A percentile compares a stretch with the other conserved stretches of the same genome.
phyloP scores from a whole-genome alignment of 257 asterid genomes.

The Linderniella brevidens region DNA sequence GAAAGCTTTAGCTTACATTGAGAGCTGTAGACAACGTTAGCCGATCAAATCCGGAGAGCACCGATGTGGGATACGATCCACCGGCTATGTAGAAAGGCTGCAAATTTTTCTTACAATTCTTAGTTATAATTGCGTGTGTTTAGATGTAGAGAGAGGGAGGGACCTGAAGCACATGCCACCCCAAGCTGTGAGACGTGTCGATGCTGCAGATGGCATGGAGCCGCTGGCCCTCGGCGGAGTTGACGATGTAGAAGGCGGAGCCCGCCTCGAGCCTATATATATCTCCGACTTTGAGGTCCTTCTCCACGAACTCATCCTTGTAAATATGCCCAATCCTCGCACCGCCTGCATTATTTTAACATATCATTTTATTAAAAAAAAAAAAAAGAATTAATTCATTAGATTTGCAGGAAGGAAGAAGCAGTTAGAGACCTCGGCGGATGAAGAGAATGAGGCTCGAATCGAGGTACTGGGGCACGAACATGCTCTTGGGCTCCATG shows the following conservation, averaged over 20 bases:
- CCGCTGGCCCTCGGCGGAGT: constrained; percentile 44
- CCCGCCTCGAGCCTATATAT: constrained; percentile 59
- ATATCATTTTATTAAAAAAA: no score
- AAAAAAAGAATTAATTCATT: no score
- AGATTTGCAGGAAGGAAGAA: neutral
- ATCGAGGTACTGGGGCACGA: constrained; percentile 85
- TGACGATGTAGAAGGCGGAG: constrained; percentile 59
- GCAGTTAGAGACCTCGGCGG: constrained; percentile 30
- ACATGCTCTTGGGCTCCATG: constrained; percentile 65
- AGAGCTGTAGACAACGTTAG: constrained; percentile 53
- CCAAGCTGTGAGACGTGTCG: constrained; percentile 34
- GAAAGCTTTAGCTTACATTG: constrained; percentile 31
- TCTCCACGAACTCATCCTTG: constrained; percentile 63
- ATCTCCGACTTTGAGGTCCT: constrained; percentile 46
- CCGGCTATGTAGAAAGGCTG: constrained; percentile 85
- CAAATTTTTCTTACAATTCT: constrained; percentile 1
- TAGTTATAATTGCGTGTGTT: neutral
- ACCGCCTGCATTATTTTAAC: constrained; percentile 34
- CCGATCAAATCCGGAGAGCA: constrained; percentile 65
- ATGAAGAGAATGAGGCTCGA: constrained; percentile 55
- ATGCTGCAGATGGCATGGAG: constrained; percentile 68
- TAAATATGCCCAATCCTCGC: constrained; percentile 62
- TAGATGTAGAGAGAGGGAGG: no score
- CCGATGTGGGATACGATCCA: constrained; percentile 54
- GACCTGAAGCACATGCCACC: constrained; percentile 48